Conservation (phyloP, 1,139 yeast genomes). For the Arxiozyma heterogenica region DNA sequence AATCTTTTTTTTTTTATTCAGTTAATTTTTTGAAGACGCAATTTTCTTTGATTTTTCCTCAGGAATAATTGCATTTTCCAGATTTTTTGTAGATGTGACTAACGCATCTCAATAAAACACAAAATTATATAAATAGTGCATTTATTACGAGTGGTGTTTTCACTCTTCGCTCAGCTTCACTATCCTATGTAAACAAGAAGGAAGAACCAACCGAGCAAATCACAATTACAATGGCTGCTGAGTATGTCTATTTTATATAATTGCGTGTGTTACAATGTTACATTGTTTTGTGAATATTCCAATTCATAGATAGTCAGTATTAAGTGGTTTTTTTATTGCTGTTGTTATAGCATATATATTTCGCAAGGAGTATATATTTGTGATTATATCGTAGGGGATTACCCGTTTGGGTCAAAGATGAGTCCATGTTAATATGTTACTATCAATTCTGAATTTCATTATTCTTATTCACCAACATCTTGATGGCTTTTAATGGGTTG, state of each 20-base stretch:
- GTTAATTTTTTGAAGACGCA: background rate
- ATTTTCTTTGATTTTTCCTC: background rate
- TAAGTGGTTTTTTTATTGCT: background rate
- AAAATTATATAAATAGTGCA: too few relatives aligned
- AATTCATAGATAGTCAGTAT: background rate
- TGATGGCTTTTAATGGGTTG: conserved; percentile 3
- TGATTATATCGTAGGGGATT: conserved; percentile 24
- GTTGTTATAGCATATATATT: background rate
- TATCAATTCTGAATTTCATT: background rate
- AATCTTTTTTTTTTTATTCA: too few relatives aligned
- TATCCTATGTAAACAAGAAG: too few relatives aligned
- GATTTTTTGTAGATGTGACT: background rate
- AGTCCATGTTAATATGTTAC: conserved; percentile 8
- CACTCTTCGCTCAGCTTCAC: background rate
- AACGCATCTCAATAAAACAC: too few relatives aligned
- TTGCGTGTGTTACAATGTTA: background rate
- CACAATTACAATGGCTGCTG: conserved; percentile 29
- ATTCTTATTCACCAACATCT: conserved; percentile 15
- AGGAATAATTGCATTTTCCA: background rate
- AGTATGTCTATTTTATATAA: conserved; percentile 22
- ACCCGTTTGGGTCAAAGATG: conserved; percentile 24
- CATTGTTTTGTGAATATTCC: conserved; percentile 1
- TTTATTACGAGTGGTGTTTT: too few relatives aligned
- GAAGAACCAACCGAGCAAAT: conserved; percentile 16
- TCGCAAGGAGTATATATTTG: background rate